These are phyloP conservation scores for Coleophoma cylindrospora DNA, from an alignment of 2,329 filamentous ascomycete species.

Conservation along the genomic window DNA sequence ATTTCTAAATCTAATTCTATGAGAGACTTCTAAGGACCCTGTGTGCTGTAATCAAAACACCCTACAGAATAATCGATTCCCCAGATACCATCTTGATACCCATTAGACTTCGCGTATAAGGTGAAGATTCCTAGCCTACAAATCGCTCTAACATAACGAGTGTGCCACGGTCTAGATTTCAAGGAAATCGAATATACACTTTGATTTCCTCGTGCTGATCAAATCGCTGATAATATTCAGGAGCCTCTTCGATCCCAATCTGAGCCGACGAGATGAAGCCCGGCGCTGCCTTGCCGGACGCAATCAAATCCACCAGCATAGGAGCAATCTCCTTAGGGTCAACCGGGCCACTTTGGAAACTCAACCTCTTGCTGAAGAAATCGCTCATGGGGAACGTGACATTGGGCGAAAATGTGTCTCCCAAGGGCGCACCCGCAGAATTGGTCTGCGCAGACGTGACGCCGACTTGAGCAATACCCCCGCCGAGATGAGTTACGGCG, in stretches of 20 bases:
- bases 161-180: not conserved
- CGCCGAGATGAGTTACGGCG: constrained; percentile 12
- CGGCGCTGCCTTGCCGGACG: not conserved
- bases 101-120: too few species aligned
- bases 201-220: not conserved
- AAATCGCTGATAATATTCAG: not conserved
- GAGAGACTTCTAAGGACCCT: not conserved
- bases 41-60: not conserved
- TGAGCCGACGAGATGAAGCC: not conserved
- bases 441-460: not conserved
- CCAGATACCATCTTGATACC: too few species aligned
- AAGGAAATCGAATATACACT: not conserved
- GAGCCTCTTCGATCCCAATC: constrained; percentile 1
- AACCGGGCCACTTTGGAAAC: not conserved
- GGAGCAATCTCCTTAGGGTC: constrained; percentile 1
- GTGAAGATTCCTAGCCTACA: too few species aligned
- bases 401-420: not conserved
- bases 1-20: not conserved
- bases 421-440: not conserved
- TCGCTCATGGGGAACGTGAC: not conserved
- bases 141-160: too few species aligned
- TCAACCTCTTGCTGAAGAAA: not conserved
- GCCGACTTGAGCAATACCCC: not conserved
- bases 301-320: not conserved
- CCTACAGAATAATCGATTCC: not conserved